A percentile compares a stretch with the other conserved stretches of the same genome.
These are phyloP conservation scores for Hyphopichia pseudoburtonii DNA, from an alignment of 1,139 yeast species.

Conservation along the genomic window DNA sequence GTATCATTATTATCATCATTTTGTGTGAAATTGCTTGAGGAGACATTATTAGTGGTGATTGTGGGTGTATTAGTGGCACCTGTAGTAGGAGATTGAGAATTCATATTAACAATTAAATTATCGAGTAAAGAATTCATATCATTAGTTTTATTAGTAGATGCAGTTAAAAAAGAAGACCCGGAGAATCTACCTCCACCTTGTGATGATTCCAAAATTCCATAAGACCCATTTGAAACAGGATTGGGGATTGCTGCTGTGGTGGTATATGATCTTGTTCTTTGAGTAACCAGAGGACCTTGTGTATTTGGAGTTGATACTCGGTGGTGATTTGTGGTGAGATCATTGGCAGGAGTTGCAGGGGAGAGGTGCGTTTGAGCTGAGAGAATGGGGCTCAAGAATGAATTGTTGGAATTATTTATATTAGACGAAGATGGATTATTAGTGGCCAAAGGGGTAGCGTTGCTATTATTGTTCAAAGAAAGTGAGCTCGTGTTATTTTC, in stretches of 20 bases:
- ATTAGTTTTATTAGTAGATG: conserved; percentile 17
- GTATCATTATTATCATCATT: neutral
- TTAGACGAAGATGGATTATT: conserved; percentile 18
- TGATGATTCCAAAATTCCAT: conserved; percentile 12
- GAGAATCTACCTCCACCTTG: conserved; percentile 11
- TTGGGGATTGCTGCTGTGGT: conserved; percentile 40
- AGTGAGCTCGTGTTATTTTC: conserved; percentile 12
- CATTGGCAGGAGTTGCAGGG: neutral
- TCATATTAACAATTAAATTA: conserved; percentile 27
- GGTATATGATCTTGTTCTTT: conserved; percentile 50
- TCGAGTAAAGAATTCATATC: conserved; percentile 35
- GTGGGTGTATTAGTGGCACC: conserved; percentile 8
- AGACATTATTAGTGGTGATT: neutral
- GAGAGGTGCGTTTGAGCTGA: conserved; percentile 21
- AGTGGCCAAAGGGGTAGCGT: conserved; percentile 4
- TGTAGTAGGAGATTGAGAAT: conserved; percentile 7
- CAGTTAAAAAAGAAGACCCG: conserved; percentile 14
- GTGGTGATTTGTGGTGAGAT: conserved; percentile 1
- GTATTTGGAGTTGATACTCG: conserved; percentile 8
- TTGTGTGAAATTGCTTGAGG: conserved; percentile 7
- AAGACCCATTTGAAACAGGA: conserved; percentile 12
- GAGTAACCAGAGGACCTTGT: conserved; percentile 7
- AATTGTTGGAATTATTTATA: conserved; percentile 14
- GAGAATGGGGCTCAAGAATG: conserved; percentile 34
- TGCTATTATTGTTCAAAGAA: conserved; percentile 9